phyloP scores from a whole-genome alignment of 2,329 filamentous ascomycete genomes.

The Botrytis fabae region DNA sequence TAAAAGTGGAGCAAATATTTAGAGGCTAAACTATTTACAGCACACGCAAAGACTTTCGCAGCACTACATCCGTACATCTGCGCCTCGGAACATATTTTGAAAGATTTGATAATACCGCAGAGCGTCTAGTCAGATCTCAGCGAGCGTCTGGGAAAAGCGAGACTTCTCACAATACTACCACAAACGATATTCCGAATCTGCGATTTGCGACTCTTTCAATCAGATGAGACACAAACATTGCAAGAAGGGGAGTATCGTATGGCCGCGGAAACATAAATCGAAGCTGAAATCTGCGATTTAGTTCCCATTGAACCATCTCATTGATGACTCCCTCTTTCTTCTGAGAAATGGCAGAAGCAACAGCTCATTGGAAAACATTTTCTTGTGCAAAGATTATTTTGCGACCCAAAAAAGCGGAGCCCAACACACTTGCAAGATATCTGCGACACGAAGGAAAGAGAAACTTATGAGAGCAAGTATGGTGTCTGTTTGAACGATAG shows the following conservation, averaged over 20 bases:
- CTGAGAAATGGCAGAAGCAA: neutral
- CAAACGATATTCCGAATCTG: neutral
- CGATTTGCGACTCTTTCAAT: neutral
- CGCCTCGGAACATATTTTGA: neutral
- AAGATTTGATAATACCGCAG: too few relatives aligned
- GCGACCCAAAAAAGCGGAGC: neutral
- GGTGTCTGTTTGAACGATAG: neutral
- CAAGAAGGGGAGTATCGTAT: neutral
- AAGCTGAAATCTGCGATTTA: fast-evolving
- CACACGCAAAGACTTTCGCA: neutral
- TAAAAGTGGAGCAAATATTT: neutral
- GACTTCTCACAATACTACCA: neutral
- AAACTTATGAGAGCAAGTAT: neutral
- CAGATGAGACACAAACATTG: neutral
- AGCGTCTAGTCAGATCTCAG: neutral
- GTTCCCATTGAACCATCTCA: fast-evolving
- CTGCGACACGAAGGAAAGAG: neutral
- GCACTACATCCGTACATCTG: neutral
- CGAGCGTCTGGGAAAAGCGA: neutral
- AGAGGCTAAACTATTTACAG: neutral
- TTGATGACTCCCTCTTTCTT: too few relatives aligned
- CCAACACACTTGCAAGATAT: neutral
- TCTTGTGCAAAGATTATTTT: too few relatives aligned
- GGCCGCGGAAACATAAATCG: fast-evolving
- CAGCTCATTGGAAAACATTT: neutral